Conservation (phyloP, 805 yeast species). For the Suhomyces canberraensis region DNA sequence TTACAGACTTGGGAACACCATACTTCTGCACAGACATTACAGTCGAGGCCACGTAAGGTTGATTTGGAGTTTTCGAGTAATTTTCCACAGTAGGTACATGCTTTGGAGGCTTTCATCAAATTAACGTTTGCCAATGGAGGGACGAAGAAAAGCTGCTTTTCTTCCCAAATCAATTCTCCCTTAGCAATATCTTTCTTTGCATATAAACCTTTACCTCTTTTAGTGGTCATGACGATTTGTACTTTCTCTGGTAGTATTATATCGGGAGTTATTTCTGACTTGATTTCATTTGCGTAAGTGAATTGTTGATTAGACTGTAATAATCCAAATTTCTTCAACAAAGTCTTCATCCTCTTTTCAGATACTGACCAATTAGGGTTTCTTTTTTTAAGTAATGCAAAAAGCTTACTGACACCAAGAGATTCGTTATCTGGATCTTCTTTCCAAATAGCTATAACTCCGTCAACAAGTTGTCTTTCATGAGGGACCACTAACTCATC, state of each 20-base stretch:
- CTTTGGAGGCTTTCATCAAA: conserved; percentile 57
- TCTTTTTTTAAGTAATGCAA: conserved; percentile 44
- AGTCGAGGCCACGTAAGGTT: conserved; percentile 53
- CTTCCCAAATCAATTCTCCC: conserved; percentile 61
- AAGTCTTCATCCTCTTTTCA: conserved; percentile 51
- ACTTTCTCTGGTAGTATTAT: conserved; percentile 41
- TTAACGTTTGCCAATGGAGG: conserved; percentile 67
- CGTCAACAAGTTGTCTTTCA: conserved; percentile 56
- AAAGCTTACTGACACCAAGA: conserved; percentile 53
- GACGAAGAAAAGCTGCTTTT: conserved; percentile 53
- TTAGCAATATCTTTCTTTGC: conserved; percentile 45
- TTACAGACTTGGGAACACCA: conserved; percentile 74
- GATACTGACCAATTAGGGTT: conserved; percentile 64
- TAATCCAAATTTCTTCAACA: conserved; percentile 57
- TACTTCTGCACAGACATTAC: conserved; percentile 58
- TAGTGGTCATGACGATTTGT: conserved; percentile 46
- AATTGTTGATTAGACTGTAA: conserved; percentile 34
- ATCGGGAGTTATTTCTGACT: conserved; percentile 47
- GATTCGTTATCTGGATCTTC: conserved; percentile 61
- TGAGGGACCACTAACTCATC: conserved; percentile 45
- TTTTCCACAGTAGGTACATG: conserved; percentile 72
- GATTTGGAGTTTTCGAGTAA: conserved; percentile 33
- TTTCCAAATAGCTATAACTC: conserved; percentile 65
- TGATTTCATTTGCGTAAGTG: conserved; percentile 53
- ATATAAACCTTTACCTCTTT: conserved; percentile 60